phyloP scores from a whole-genome alignment of 345 rosid species.

The Melastoma malabathricum region DNA sequence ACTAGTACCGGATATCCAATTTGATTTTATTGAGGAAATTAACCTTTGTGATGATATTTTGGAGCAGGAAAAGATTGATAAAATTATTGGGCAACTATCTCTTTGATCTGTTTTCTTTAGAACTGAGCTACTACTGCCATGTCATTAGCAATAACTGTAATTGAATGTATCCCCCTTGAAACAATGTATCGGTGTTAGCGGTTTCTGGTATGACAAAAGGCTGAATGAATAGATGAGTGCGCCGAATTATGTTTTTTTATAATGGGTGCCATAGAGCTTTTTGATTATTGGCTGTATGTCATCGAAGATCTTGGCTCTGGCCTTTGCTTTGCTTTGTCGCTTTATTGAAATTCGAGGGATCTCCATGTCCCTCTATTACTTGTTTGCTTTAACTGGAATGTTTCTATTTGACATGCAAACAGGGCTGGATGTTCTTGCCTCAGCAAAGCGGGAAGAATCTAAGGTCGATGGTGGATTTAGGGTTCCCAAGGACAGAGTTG shows the following conservation, averaged over 20 bases:
- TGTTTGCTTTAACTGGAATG: not conserved
- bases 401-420: not conserved
- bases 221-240: too few relatives aligned
- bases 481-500: conserved; percentile 37
- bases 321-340: too few relatives aligned
- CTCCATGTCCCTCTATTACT: not conserved
- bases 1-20: too few relatives aligned
- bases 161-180: not conserved
- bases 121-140: not conserved
- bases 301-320: too few relatives aligned
- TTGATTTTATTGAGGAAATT: too few relatives aligned
- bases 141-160: not conserved
- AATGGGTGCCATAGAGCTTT: too few relatives aligned
- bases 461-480: conserved; percentile 33
- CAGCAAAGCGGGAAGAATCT: conserved; percentile 31
- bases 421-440: conserved; percentile 33
- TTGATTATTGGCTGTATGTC: too few relatives aligned
- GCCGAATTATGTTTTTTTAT: too few relatives aligned
- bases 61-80: too few relatives aligned
- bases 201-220: too few relatives aligned
- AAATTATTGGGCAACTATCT: not conserved
- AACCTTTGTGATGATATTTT: too few relatives aligned
- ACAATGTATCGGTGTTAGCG: not conserved
- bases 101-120: not conserved
- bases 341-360: not conserved